Evolutionary conservation across 176 grass and related monocot species (phyloP).

Genomic region (barley (Hordeum vulgare)): DNA sequence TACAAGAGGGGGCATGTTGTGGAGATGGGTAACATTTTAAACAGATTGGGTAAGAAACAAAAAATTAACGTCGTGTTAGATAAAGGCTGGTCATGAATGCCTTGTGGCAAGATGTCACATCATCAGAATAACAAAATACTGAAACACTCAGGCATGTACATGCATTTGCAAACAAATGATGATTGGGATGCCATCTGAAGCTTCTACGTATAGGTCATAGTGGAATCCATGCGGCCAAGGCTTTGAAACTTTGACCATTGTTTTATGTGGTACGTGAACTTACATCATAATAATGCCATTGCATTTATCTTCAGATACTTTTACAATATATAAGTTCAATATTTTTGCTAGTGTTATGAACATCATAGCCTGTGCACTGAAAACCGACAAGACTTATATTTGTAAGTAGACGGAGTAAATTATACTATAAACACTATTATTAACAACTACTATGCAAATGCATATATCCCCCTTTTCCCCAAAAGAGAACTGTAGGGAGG

Average conservation of each 20-base stretch:
- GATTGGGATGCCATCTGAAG: not conserved
- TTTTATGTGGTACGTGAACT: not conserved
- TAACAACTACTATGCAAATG: not conserved
- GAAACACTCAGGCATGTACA: not conserved
- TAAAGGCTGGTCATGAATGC: not conserved
- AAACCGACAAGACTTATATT: not conserved
- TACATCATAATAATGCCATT: not conserved
- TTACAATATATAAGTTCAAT: not conserved
- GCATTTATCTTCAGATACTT: not conserved
- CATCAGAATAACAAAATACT: not conserved
- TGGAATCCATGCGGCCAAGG: not conserved
- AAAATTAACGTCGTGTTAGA: not conserved
- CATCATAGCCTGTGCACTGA: not conserved
- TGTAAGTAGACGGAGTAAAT: not conserved
- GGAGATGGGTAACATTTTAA: not conserved
- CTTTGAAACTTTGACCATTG: not conserved
- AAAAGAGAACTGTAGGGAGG: not conserved
- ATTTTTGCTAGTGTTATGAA: not conserved
- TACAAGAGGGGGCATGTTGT: not conserved
- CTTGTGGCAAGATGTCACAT: not conserved
- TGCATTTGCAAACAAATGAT: constrained; percentile 7
- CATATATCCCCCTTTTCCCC: not conserved
- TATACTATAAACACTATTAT: not conserved
- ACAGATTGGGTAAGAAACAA: not conserved
- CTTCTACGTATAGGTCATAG: not conserved